phyloP scores from a whole-genome alignment of 1,139 yeast genomes.

The Magnusiomyces suaveolens region DNA sequence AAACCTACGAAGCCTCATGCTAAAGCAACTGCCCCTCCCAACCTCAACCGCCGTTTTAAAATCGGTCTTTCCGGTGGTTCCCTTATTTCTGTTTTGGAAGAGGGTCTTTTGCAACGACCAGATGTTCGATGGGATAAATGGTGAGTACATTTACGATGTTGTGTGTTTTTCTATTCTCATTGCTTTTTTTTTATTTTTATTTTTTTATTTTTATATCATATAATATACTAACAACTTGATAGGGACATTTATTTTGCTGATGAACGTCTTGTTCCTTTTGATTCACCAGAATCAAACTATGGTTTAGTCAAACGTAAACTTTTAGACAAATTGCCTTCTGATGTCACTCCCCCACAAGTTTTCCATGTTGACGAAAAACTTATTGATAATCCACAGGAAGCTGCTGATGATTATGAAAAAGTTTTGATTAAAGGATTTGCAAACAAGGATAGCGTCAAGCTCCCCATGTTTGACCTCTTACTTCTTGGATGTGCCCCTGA shows the following conservation, averaged over 20 bases:
- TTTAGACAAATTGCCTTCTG: slow-evolving; percentile 52
- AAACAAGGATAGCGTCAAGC: slow-evolving; percentile 88
- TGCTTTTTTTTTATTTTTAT: background rate
- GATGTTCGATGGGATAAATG: slow-evolving; percentile 87
- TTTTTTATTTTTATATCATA: background rate
- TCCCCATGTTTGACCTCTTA: slow-evolving; percentile 87
- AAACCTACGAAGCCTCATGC: slow-evolving; percentile 16
- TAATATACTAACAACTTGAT: background rate
- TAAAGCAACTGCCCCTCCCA: slow-evolving; percentile 6
- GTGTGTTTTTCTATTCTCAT: background rate
- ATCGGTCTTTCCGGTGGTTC: slow-evolving; percentile 93
- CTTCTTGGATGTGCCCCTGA: slow-evolving; percentile 97
- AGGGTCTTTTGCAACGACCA: slow-evolving; percentile 66
- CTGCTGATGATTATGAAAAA: slow-evolving; percentile 89
- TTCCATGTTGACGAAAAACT: slow-evolving; percentile 74
- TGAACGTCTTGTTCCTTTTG: slow-evolving; percentile 88
- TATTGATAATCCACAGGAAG: slow-evolving; percentile 79
- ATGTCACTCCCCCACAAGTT: slow-evolving; percentile 52
- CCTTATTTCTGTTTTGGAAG: slow-evolving; percentile 69
- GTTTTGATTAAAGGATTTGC: slow-evolving; percentile 81
- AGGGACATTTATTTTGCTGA: slow-evolving; percentile 87
- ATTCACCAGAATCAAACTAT: slow-evolving; percentile 73
- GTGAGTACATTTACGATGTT: slow-evolving; percentile 29
- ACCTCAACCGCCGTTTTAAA: slow-evolving; percentile 47
- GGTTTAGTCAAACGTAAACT: slow-evolving; percentile 80